These are phyloP conservation scores for Blastocystis sp. DNA, from an alignment of 352 stramenopile species.

Conservation along the genomic window DNA sequence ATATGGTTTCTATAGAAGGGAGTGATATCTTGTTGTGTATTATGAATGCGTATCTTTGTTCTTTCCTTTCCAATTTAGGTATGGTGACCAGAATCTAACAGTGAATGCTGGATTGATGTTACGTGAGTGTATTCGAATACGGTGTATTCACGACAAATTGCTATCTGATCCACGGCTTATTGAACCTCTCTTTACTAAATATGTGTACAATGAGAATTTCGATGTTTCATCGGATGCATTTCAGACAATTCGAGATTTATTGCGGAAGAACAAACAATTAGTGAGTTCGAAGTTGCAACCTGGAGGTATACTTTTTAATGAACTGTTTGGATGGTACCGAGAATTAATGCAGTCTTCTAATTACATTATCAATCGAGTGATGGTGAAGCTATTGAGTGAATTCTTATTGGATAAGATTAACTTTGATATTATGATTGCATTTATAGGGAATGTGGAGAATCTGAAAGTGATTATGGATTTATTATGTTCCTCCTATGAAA, in stretches of 20 bases:
- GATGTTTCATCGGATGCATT: conserved; percentile 64
- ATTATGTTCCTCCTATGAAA: conserved; percentile 21
- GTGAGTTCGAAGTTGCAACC: conserved; percentile 24
- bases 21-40: conserved; percentile 48
- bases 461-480: conserved; percentile 59
- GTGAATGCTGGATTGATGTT: conserved; percentile 39
- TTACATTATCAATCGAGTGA: conserved; percentile 43
- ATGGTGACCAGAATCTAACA: conserved; percentile 3
- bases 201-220: conserved; percentile 55
- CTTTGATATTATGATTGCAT: conserved; percentile 64
- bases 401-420: conserved; percentile 68
- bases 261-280: conserved; percentile 55
- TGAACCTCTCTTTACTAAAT: conserved; percentile 61
- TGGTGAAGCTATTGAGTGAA: conserved; percentile 36
- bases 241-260: conserved; percentile 50
- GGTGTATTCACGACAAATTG: conserved; percentile 45
- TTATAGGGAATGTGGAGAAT: conserved; percentile 32
- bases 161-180: conserved; percentile 14
- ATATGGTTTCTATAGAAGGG: conserved; percentile 61
- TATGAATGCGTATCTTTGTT: conserved; percentile 19
- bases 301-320: neutral
- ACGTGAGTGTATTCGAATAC: conserved; percentile 58
- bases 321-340: conserved; percentile 37
- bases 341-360: neutral
- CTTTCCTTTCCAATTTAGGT: neutral